A percentile compares a stretch with the other conserved stretches of the same genome.
These are phyloP conservation scores for Marchantia paleacea DNA, from an alignment of 225 moss, liverwort and hornwort genomes.

Conservation along the genomic window DNA sequence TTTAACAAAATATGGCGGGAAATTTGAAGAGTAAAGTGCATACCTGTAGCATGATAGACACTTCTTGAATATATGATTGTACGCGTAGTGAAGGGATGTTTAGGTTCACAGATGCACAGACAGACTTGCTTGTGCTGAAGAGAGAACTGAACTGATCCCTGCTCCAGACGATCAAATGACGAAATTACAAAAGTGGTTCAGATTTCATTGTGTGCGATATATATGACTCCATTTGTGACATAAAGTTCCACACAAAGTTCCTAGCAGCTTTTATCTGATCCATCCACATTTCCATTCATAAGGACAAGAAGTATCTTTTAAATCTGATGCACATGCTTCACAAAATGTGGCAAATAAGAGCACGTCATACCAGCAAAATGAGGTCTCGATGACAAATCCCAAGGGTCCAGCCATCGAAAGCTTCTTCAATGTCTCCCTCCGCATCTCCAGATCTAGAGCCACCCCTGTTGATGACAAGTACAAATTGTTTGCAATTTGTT, in stretches of 20 bases:
- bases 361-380: conserved; percentile 41
- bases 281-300: background rate
- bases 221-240: too few relatives aligned
- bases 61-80: conserved; percentile 70
- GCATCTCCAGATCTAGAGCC: conserved; percentile 57
- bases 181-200: background rate
- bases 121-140: conserved; percentile 56
- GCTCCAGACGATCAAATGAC: conserved; percentile 7
- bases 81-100: conserved; percentile 64
- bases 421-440: conserved; percentile 40
- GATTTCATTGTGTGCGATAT: background rate
- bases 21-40: background rate
- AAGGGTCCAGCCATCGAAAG: conserved; percentile 77
- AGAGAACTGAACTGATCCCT: conserved; percentile 84
- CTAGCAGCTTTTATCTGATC: background rate
- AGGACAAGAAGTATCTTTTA: background rate
- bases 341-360: background rate
- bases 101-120: conserved; percentile 52
- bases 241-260: background rate
- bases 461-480: conserved; percentile 61
- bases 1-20: too few relatives aligned
- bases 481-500: conserved; percentile 77
- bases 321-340: background rate
- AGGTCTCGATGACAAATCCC: conserved; percentile 65
- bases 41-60: conserved; percentile 59